Base-by-base conservation (phyloP, 2,329 filamentous ascomycete species). In the Colletotrichum tropicale region DNA sequence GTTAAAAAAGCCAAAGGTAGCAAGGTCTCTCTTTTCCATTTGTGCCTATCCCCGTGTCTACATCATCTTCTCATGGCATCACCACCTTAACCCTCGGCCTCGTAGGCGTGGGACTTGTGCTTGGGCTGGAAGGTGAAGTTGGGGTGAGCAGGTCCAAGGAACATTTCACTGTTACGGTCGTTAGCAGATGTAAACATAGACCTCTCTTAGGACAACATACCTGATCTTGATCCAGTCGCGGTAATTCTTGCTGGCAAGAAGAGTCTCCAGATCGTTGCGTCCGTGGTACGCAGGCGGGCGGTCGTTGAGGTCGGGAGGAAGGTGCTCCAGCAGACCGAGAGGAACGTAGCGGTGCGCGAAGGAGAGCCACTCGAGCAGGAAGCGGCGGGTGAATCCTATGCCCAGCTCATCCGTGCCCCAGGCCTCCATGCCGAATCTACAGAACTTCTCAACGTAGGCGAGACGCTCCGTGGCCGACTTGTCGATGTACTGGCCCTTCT, bases 201-300 rank as follows among this genome's bases (percentile, higher is more conserved):
- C 10, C 10, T 3, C 30, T 30, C 30, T 9, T 30, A 8, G 30
- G 30, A 8, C 30, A 30, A 30, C 28, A 84, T 91, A 97, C 96
- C 93, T 98, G 81, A 99, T 98, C 88, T 98, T 98, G 84, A 99
- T 96, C 97, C 97, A 99, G 85, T 99, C 97, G 86, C 94, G 94
- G 87, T 98, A 98, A 85, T 98, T 96, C 78, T 92, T 91, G 85
- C 96, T 98, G 16, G 93, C 93, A 86, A 99, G 89, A 78, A 99
- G 87, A n/a, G 95, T 98, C 90, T 99, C 97, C 82, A 99, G 85
- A 70, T 99, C 97, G 84, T 97, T 94, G 74, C 97, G 90, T 24
- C 96, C 96, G 80, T 88, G 91, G 83, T 94, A 99, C 61, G 92
- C 92, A 8, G 96, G 96, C 64, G 97, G 95, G 24, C 97, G 90